A percentile compares a stretch with the other conserved stretches of the same genome.
phyloP scores from a whole-genome alignment of 306 rosid species.

The Neltuma alba region DNA sequence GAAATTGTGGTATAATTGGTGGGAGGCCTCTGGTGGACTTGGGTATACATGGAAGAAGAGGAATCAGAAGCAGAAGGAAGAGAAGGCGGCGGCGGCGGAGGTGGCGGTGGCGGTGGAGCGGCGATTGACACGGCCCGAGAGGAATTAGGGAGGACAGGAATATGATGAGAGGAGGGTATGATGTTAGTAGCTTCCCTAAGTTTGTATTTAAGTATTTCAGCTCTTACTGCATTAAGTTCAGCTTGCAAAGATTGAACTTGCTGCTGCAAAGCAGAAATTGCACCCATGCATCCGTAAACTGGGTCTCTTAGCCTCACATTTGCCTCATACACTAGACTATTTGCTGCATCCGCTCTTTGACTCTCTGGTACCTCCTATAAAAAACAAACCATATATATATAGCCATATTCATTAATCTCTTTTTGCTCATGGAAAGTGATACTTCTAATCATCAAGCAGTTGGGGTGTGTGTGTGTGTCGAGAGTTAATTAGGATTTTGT shows the following conservation, averaged over 20 bases:
- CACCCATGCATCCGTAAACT: slow-evolving; percentile 99
- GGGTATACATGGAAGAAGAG: slow-evolving; percentile 56
- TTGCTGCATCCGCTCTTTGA: slow-evolving; percentile 91
- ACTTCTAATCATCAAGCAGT: no score
- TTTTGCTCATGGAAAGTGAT: background rate
- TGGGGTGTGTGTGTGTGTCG: no score
- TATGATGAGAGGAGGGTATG: slow-evolving; percentile 36
- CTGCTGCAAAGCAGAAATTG: slow-evolving; percentile 90
- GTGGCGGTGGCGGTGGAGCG: slow-evolving; percentile 51
- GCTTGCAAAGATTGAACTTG: slow-evolving; percentile 86
- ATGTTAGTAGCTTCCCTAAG: slow-evolving; percentile 61
- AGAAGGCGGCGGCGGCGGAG: slow-evolving; percentile 31
- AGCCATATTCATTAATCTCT: background rate
- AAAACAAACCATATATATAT: background rate
- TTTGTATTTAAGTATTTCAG: slow-evolving; percentile 82
- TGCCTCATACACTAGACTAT: slow-evolving; percentile 94
- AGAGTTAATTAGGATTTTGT: no score
- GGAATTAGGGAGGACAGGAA: slow-evolving; percentile 53
- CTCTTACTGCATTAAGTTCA: slow-evolving; percentile 76
- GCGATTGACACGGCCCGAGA: slow-evolving; percentile 55
- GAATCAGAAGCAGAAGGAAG: slow-evolving; percentile 51
- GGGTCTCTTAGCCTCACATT: slow-evolving; percentile 97
- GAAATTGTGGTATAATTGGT: slow-evolving; percentile 45
- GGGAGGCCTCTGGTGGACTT: slow-evolving; percentile 42
- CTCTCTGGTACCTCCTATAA: slow-evolving; percentile 81